Percentiles rank a stretch among this genome's conserved stretches.
Conservation (phyloP, 768 basidiomycete genomes). For the Xerocomellus dryophilus region DNA sequence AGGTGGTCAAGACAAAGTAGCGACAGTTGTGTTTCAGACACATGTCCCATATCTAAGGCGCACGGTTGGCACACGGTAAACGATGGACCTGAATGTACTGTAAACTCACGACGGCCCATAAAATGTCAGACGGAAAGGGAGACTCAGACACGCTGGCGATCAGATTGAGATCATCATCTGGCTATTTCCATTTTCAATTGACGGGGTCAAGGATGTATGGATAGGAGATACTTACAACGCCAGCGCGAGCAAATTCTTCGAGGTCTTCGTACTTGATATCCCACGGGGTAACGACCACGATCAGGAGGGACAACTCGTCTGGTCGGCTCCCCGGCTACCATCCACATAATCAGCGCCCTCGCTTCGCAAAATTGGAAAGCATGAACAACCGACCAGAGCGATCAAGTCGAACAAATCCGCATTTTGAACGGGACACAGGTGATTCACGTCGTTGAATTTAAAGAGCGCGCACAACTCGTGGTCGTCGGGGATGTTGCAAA, state of each 20-base stretch:
- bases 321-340: background rate
- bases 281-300: constrained; percentile 2
- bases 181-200: background rate
- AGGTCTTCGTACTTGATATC: constrained; percentile 4
- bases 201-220: background rate
- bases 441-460: constrained; percentile 7
- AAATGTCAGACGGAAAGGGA: constrained; percentile 1
- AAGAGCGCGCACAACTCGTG: background rate
- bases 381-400: background rate
- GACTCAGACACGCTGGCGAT: background rate
- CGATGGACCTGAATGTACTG: no score
- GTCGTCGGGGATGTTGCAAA: background rate
- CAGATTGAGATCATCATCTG: constrained; percentile 4
- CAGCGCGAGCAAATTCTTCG: background rate
- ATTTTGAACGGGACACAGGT: background rate
- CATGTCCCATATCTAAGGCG: constrained; percentile 15
- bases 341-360: background rate
- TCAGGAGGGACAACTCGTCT: background rate
- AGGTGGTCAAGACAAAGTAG: constrained; percentile 16
- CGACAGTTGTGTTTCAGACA: constrained; percentile 9
- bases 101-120: constrained; percentile 14
- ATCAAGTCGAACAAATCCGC: constrained; percentile 8
- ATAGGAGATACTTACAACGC: constrained; percentile 2
- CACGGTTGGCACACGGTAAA: background rate
- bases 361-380: background rate